These are phyloP conservation scores for Daldinia eschscholtzii DNA, from an alignment of 2,329 filamentous ascomycete species.

Conservation along the genomic window DNA sequence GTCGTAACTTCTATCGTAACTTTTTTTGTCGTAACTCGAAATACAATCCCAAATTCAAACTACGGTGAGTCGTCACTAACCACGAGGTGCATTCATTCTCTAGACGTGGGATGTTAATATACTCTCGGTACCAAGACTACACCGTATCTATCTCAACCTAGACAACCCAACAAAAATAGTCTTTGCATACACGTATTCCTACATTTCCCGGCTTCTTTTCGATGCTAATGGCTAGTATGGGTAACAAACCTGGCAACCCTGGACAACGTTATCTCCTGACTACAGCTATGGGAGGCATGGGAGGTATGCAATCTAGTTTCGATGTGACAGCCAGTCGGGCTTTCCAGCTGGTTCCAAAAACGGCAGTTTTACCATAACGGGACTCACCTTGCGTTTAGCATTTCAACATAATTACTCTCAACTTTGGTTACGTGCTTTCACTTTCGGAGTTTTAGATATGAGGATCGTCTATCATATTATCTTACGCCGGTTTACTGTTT, in stretches of 20 bases:
- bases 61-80: not conserved
- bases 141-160: conserved; percentile 1
- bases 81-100: not conserved
- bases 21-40: conserved; percentile 8
- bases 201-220: conserved; percentile 11
- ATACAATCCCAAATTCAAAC: not conserved
- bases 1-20: not conserved
- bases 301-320: conserved; percentile 7
- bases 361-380: conserved; percentile 33
- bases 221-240: not conserved
- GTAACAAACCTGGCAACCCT: conserved; percentile 1
- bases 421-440: not conserved
- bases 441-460: not conserved
- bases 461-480: not conserved
- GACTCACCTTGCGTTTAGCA: conserved; percentile 6
- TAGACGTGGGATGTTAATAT: conserved; percentile 3
- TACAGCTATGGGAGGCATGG: not conserved
- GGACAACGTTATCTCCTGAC: not conserved
- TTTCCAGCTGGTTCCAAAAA: conserved; percentile 33
- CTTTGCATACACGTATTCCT: conserved; percentile 7
- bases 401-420: conserved; percentile 1
- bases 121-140: conserved; percentile 1
- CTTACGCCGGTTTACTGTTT: not conserved
- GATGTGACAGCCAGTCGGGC: conserved; percentile 29
- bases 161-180: conserved; percentile 10